A percentile compares a stretch with the other conserved stretches of the same genome.
These are phyloP conservation scores for Ogataea methanolica DNA, from an alignment of 805 yeast genomes.

Conservation along the genomic window DNA sequence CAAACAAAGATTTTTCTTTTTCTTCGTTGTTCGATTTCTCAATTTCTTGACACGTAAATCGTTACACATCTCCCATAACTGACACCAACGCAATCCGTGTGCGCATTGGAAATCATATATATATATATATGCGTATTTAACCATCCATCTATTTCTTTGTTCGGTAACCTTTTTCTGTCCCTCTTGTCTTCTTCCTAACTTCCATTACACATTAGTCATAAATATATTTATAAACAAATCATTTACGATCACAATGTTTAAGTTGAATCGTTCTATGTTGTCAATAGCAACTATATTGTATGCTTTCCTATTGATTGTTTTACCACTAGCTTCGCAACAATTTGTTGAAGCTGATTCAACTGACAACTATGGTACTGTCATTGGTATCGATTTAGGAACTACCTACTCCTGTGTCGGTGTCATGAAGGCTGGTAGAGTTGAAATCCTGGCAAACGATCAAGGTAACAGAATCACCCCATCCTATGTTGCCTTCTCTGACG, in stretches of 20 bases:
- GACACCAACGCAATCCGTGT: too few relatives aligned
- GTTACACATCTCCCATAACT: too few relatives aligned
- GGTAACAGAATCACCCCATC: constrained; percentile 99
- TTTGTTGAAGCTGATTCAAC: constrained; percentile 24
- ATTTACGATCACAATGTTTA: constrained; percentile 16
- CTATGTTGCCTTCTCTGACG: constrained; percentile 89
- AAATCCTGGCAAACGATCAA: constrained; percentile 95
- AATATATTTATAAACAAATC: not conserved
- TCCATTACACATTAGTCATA: not conserved
- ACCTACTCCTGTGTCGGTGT: constrained; percentile 97
- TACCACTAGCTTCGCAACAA: constrained; percentile 25
- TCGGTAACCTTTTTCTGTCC: not conserved
- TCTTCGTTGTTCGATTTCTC: too few relatives aligned
- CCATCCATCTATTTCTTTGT: not conserved
- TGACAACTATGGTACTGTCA: constrained; percentile 43
- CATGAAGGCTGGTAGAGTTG: constrained; percentile 87
- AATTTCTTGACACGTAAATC: too few relatives aligned
- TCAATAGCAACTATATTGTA: constrained; percentile 25
- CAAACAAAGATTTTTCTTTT: too few relatives aligned
- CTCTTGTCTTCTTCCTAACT: not conserved
- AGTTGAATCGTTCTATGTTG: constrained; percentile 21
- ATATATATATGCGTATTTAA: too few relatives aligned
- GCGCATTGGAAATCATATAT: too few relatives aligned
- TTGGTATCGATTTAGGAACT: constrained; percentile 89
- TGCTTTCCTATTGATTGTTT: constrained; percentile 24